phyloP scores from a whole-genome alignment of 768 basidiomycete genomes.

The Xerocomellus intermedius region DNA sequence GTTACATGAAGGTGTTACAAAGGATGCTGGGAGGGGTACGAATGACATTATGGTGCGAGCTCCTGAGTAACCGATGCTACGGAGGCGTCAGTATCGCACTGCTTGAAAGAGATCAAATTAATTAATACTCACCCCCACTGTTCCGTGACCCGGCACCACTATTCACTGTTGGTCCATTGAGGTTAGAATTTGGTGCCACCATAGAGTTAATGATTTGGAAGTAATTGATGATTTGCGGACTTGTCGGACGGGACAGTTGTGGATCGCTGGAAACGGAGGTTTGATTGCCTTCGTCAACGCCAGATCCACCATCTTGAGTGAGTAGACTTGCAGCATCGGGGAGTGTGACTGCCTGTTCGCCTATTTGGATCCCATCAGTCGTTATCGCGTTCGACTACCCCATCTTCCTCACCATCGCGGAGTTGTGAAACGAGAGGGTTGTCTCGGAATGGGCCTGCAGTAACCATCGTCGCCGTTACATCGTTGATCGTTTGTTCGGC shows the following conservation, averaged over 20 bases:
- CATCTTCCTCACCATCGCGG: not conserved
- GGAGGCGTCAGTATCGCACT: not conserved
- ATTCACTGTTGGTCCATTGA: not conserved
- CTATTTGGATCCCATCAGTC: not conserved
- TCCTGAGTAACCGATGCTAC: not conserved
- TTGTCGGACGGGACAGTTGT: not conserved
- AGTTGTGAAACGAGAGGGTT: not conserved
- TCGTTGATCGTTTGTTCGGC: not conserved
- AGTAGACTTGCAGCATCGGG: not conserved
- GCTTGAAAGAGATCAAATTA: not conserved
- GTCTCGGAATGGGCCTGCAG: not conserved
- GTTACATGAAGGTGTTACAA: not conserved
- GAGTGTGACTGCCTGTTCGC: not conserved
- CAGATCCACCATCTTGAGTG: not conserved
- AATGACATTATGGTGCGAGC: not conserved
- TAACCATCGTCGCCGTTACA: not conserved
- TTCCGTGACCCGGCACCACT: not conserved
- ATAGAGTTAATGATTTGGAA: slow-evolving; percentile 2
- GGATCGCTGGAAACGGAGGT: not conserved
- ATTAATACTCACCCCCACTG: not conserved
- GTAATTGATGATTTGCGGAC: not conserved
- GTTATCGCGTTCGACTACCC: not conserved
- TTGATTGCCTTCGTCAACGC: not conserved
- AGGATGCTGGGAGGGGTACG: not conserved
- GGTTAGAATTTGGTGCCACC: slow-evolving; percentile 1